A percentile compares a stretch with the other conserved stretches of the same genome.
These are phyloP conservation scores for Fusarium sp. DNA, from an alignment of 2,329 filamentous ascomycete genomes.

Conservation along the genomic window DNA sequence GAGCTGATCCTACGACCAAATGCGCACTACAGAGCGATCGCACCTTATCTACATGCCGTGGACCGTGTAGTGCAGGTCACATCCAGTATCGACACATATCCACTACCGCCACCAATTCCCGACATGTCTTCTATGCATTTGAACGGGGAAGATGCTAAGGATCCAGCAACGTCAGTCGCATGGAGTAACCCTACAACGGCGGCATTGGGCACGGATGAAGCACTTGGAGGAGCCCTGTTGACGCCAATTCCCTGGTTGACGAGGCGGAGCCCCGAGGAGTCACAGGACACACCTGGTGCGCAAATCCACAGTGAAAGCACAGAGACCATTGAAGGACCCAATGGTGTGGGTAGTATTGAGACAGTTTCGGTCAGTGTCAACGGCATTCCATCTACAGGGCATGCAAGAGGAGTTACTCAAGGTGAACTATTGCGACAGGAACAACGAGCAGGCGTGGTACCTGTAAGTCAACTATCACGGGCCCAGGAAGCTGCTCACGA, in stretches of 20 bases:
- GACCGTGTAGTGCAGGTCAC: slow-evolving; percentile 93
- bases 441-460: slow-evolving; percentile 84
- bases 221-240: slow-evolving; percentile 87
- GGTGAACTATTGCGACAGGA: slow-evolving; percentile 89
- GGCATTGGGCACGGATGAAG: slow-evolving; percentile 84
- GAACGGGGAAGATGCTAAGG: slow-evolving; percentile 71
- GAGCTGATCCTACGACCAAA: slow-evolving; percentile 85
- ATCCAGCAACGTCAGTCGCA: slow-evolving; percentile 57
- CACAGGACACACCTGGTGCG: slow-evolving; percentile 51
- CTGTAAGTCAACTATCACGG: slow-evolving; percentile 71
- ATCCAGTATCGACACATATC: slow-evolving; percentile 83
- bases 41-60: slow-evolving; percentile 89
- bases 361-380: slow-evolving; percentile 84
- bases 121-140: slow-evolving; percentile 68
- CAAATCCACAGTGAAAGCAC: slow-evolving; percentile 78
- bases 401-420: slow-evolving; percentile 76
- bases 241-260: slow-evolving; percentile 94
- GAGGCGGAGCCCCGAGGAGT: slow-evolving; percentile 53
- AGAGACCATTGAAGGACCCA: slow-evolving; percentile 84
- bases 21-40: slow-evolving; percentile 83
- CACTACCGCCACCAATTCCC: slow-evolving; percentile 77
- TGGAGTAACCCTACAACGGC: slow-evolving; percentile 64
- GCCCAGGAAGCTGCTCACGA: slow-evolving; percentile 53
- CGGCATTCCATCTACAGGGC: slow-evolving; percentile 69
- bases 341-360: slow-evolving; percentile 83